Conservation (phyloP, 176 grass and related monocot species). For the Alopecurus myosuroides region DNA sequence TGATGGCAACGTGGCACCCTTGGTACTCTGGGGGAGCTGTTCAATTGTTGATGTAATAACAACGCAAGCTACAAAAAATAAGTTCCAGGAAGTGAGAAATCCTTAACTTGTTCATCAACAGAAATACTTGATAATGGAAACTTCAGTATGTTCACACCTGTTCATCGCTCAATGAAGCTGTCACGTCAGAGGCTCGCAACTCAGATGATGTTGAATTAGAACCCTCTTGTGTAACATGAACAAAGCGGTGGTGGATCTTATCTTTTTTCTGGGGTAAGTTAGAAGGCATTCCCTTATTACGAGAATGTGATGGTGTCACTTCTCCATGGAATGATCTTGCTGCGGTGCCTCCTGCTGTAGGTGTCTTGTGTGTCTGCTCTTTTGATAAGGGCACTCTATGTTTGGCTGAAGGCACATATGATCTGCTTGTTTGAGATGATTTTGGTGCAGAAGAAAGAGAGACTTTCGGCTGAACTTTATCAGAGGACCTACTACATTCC, state of each 20-base stretch:
- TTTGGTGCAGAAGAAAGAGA: conserved; percentile 50
- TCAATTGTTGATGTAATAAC: conserved; percentile 95
- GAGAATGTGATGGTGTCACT: conserved; percentile 41
- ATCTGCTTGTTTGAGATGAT: conserved; percentile 58
- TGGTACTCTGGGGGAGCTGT: conserved; percentile 97
- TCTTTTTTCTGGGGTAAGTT: conserved; percentile 71
- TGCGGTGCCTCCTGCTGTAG: conserved; percentile 11
- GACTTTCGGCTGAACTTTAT: conserved; percentile 58
- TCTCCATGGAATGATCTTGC: conserved; percentile 45
- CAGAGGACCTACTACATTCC: conserved; percentile 39
- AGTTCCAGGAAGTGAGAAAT: conserved; percentile 27
- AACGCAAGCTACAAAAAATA: conserved; percentile 78
- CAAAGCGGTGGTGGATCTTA: conserved; percentile 44
- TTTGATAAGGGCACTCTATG: conserved; percentile 47
- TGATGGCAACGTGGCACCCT: conserved; percentile 90
- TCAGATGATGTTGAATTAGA: conserved; percentile 39
- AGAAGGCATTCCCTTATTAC: conserved; percentile 51
- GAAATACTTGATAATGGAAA: background rate
- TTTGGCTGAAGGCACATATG: conserved; percentile 40
- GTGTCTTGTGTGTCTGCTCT: conserved; percentile 54
- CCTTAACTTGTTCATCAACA: background rate
- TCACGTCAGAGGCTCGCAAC: conserved; percentile 39
- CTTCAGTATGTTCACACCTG: conserved; percentile 47
- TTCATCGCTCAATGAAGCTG: conserved; percentile 85
- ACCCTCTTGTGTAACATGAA: conserved; percentile 41